A percentile compares a stretch with the other conserved stretches of the same genome.
These are phyloP conservation scores for Gnetum montanum DNA, from an alignment of 75 land plant genomes.

Conservation along the genomic window DNA sequence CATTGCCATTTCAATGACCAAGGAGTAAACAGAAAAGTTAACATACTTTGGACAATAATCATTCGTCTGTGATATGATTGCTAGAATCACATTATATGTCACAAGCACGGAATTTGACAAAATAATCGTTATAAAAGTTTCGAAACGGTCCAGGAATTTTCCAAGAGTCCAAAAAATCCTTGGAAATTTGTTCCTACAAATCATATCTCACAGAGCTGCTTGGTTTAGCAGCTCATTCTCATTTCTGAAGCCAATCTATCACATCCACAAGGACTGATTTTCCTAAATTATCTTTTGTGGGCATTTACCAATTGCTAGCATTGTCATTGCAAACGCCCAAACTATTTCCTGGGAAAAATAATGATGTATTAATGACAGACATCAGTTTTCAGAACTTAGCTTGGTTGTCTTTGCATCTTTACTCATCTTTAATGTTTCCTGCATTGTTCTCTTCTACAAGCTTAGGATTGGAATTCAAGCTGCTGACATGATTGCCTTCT, in stretches of 20 bases:
- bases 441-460: neutral
- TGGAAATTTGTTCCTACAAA: neutral
- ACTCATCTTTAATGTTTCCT: neutral
- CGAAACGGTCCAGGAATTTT: neutral
- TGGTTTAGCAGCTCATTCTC: neutral
- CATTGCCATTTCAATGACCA: too few species aligned
- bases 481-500: conserved; percentile 20
- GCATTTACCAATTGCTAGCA: neutral
- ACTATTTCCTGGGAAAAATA: neutral
- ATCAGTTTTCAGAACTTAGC: neutral
- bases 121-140: too few species aligned
- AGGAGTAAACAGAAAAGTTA: too few species aligned
- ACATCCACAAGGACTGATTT: too few species aligned
- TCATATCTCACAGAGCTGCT: neutral
- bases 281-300: too few species aligned
- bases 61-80: too few species aligned
- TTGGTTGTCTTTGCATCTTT: neutral
- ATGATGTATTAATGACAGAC: neutral
- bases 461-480: neutral
- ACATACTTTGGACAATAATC: too few species aligned
- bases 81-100: too few species aligned
- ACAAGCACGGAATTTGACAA: too few species aligned
- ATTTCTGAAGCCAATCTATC: neutral
- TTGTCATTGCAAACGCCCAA: neutral
- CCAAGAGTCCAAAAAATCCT: neutral